Conservation (phyloP, 495 filamentous ascomycete species). For the Delitschia confertaspora region DNA sequence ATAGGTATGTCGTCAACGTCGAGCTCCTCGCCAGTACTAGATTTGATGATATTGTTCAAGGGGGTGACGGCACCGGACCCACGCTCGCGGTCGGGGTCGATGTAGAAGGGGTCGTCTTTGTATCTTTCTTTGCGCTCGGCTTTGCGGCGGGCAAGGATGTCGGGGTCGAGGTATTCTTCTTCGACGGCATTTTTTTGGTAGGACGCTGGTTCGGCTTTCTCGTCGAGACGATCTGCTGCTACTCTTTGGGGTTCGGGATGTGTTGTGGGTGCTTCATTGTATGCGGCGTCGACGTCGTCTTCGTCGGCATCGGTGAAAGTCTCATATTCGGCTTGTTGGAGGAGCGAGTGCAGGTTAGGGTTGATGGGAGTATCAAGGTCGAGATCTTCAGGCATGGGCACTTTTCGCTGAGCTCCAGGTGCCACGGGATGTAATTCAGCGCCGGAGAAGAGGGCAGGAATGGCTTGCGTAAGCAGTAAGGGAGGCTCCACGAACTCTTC, state of each 20-base stretch:
- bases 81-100: slow-evolving; percentile 44
- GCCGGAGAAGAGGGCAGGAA: slow-evolving; percentile 77
- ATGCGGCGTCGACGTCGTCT: slow-evolving; percentile 64
- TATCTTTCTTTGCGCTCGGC: slow-evolving; percentile 67
- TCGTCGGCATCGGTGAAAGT: slow-evolving; percentile 42
- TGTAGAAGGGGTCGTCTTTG: slow-evolving; percentile 93
- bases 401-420: slow-evolving; percentile 70
- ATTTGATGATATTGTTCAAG: slow-evolving; percentile 60
- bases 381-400: slow-evolving; percentile 65
- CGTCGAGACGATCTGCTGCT: slow-evolving; percentile 44
- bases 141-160: slow-evolving; percentile 54
- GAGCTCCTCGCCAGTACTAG: slow-evolving; percentile 59
- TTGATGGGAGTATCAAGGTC: slow-evolving; percentile 77
- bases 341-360: slow-evolving; percentile 53
- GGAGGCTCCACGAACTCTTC: slow-evolving; percentile 56
- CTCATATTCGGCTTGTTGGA: slow-evolving; percentile 50
- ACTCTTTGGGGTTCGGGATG: slow-evolving; percentile 33
- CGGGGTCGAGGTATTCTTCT: slow-evolving; percentile 52
- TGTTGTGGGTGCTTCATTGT: slow-evolving; percentile 44
- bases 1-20: slow-evolving; percentile 94
- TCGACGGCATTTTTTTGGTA: slow-evolving; percentile 58
- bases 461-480: slow-evolving; percentile 72
- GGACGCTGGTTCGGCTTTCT: slow-evolving; percentile 41
- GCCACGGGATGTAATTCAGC: slow-evolving; percentile 89
- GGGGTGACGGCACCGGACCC: slow-evolving; percentile 53